Base-by-base conservation (phyloP, 163 green algal genomes). In the Scenedesmus sp. region DNA sequence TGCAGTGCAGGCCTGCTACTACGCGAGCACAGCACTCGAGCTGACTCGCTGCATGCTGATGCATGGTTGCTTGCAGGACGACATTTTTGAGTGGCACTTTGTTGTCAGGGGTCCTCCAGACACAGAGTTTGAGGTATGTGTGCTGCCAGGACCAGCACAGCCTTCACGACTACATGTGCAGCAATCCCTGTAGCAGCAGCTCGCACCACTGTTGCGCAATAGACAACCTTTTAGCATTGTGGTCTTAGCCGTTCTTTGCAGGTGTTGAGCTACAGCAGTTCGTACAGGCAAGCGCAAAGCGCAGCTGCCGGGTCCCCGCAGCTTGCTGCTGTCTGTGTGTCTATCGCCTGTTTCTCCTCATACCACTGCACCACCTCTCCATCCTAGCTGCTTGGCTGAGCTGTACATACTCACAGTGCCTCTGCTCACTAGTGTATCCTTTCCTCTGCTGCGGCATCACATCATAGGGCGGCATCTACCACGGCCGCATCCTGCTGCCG, bases 41-140 rank as follows among this genome's bases (percentile, higher is more conserved):
- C 66, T 93, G 54, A 87, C 54, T 34, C 15, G 67, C 67, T 16
- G 10, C 62, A 5, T 85, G 64, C 26, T 84, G 26, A 9, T 77
- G 55, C n/a, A 46, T 46, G 46, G 23, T 26, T 18, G 54, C 18
- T 34, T 57, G 67, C 95, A 99, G 97, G 97, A 97, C 20, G 97
- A 99, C 92, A 98, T 99, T 64, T 99, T 99, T 93, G 98, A 99
- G 93, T 99, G 98, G 98, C 96, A 99, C 76, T 99, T 99, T 93
- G 97, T 96, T 1, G 96, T 99, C 56, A 91, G 96, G 3, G 98
- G 98, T 0, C 96, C 98, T 3, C 94, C 95, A 60, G 98, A 98
- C 88, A 98, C 96, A 10, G 97, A 99, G 84, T 99, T 99, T 93
- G 96, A 98, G 94, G 96, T 97, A 70, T 2, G 94, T 8, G 15